Evolutionary conservation across 2,329 filamentous ascomycete species (phyloP), one percentile per base, ranked within the genome.

Genomic region (Pyricularia sp.): DNA sequence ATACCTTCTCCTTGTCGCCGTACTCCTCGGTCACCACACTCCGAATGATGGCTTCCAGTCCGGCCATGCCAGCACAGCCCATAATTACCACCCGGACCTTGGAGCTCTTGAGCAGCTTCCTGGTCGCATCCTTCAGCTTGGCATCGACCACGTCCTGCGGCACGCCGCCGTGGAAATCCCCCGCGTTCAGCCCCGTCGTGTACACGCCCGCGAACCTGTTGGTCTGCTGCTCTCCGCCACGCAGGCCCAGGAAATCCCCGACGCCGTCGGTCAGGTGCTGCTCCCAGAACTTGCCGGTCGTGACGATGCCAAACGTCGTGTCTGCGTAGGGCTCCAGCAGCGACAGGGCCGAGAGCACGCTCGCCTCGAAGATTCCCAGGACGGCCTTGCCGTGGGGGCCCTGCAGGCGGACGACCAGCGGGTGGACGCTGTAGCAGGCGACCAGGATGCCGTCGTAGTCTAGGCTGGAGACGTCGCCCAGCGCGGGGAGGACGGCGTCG

Each of bases 61-160:
- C 93, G 0, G 88, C 87, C 93, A 97, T 96, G 0, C 92, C 93
- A 2, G 90, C 93, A 73, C 93, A 97, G 0, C 93, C 93, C 78
- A 97, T 82, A 71, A 91, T 89, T 8, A 97, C 84, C 28, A 87
- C 89, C 4, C 80, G 78, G 0, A 93, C 83, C 3, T 79, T 77
- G 0, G 81, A 78, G 13, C 78, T 79, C 8, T 72, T 73, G 31
- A 96, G 75, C 30, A 96, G 76, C 63, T 81, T 78, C 73, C 81
- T 84, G 0, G 90, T 89, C 0, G 92, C 91, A 19, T 84, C 81
- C 68, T 81, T 86, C 72, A 97, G 84, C 70, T 84, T 86, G 66
- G 73, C 73, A 49, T 79, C 78, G 49, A 97, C 85, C 67, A 89
- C 80, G 9, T 84, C 84, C 0, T 82, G 81, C 0, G 86, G 79